These are phyloP conservation scores for Nemania abortiva DNA, from an alignment of 2,329 filamentous ascomycete species.

Conservation along the genomic window DNA sequence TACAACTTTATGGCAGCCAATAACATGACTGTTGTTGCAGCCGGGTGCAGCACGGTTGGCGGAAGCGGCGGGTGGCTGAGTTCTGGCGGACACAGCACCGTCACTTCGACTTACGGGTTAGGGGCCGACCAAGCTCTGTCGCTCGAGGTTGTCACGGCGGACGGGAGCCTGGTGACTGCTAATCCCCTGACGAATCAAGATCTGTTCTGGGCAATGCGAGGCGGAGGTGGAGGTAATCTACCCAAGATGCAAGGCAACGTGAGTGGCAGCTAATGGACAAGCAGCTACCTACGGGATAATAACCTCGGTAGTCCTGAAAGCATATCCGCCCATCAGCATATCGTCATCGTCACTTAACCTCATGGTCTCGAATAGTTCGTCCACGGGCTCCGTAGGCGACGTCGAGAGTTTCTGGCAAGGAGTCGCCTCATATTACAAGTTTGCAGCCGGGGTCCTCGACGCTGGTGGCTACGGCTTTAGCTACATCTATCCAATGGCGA, in stretches of 20 bases:
- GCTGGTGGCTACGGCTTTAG: constrained; percentile 54
- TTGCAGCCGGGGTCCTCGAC: constrained; percentile 52
- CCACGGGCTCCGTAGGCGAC: constrained; percentile 34
- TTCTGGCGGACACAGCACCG: constrained; percentile 63
- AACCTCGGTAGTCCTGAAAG: constrained; percentile 50
- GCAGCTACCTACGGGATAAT: constrained; percentile 50
- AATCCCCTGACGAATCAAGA: constrained; percentile 60
- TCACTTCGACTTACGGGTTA: constrained; percentile 62
- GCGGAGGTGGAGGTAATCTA: constrained; percentile 61
- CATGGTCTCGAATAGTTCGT: constrained; percentile 34
- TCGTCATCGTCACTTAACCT: constrained; percentile 43
- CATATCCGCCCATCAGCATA: constrained; percentile 45
- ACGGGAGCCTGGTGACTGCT: constrained; percentile 60
- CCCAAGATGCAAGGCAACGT: neutral
- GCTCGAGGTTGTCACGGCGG: constrained; percentile 61
- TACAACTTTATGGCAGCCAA: constrained; percentile 49
- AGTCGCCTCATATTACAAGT: constrained; percentile 51
- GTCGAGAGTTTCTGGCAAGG: constrained; percentile 51
- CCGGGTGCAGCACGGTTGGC: constrained; percentile 51
- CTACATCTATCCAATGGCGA: constrained; percentile 50
- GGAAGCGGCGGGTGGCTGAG: constrained; percentile 64
- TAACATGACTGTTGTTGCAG: constrained; percentile 50
- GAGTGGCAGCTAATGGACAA: constrained; percentile 13
- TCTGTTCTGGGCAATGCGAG: constrained; percentile 67
- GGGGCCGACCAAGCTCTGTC: constrained; percentile 65